These are phyloP conservation scores for Fulvia fulva DNA, from an alignment of 2,329 filamentous ascomycete species.

Conservation along the genomic window DNA sequence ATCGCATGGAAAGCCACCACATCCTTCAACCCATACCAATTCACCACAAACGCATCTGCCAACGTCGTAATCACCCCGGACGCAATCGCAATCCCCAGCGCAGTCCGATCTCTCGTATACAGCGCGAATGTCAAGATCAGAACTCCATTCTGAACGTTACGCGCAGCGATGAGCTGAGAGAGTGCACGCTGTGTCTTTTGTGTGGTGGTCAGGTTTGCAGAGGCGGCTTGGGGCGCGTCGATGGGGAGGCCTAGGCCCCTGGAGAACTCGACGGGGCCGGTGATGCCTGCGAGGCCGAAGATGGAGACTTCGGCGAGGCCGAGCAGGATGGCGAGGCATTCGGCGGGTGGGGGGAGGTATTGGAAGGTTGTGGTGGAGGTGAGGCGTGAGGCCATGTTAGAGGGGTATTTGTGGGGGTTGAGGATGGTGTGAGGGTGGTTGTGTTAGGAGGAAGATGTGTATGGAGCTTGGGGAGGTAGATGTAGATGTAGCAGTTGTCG, in stretches of 20 bases:
- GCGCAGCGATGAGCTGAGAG: conserved; percentile 27
- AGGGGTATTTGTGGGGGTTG: not conserved
- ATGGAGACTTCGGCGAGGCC: conserved; percentile 31
- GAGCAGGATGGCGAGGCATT: conserved; percentile 35
- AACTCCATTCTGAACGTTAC: conserved; percentile 32
- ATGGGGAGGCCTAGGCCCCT: conserved; percentile 34
- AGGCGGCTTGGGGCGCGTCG: conserved; percentile 10
- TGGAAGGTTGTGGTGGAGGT: conserved; percentile 14
- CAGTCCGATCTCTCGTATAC: conserved; percentile 30
- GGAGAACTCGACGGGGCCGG: conserved; percentile 31
- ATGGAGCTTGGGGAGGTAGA: not conserved
- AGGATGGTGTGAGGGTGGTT: not conserved
- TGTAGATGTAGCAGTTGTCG: not conserved
- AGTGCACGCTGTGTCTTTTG: conserved; percentile 25
- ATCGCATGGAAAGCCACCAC: conserved; percentile 28
- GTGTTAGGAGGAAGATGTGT: not conserved
- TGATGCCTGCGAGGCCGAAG: conserved; percentile 34
- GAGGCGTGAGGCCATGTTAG: conserved; percentile 16
- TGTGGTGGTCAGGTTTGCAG: not conserved
- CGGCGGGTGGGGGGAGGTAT: conserved; percentile 33
- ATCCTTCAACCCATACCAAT: conserved; percentile 27
- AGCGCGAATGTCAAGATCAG: conserved; percentile 30
- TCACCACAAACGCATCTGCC: conserved; percentile 31
- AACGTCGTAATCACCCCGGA: conserved; percentile 28
- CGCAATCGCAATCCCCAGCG: conserved; percentile 29